Evolutionary conservation across 176 grass and related monocot genomes (phyloP), one percentile per base, ranked within the genome.

Genomic region (Elaeis guineensis): DNA sequence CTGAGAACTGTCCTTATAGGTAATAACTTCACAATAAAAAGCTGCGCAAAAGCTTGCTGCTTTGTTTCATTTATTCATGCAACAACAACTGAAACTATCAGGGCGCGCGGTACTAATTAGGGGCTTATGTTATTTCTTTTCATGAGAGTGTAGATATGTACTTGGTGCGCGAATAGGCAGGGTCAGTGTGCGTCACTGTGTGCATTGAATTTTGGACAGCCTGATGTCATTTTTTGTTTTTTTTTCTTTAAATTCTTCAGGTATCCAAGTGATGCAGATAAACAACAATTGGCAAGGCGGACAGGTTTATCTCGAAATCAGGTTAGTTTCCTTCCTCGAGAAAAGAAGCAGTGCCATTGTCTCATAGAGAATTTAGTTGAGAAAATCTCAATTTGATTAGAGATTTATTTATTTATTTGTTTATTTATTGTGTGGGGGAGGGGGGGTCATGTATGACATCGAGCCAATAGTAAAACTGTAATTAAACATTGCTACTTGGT

Each of bases 181-280:
- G 51, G 21, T 16, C 44, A 39, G 9, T 21, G 63, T 49, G n/a
- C 14, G 21, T 16, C 44, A 39, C 17, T 21, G 63, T 49, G n/a
- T 44, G 8, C 1, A 12, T 44, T 44, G 16, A 55, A 29, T 50
- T 74, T 21, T 50, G n/a, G 54, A 51, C 29, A 53, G 6, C 14
- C 48, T 73, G 70, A 18, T 69, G 53, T 70, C 19, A 69, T 16
- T 54, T 56, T 55, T 14, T 44, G 35, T 49, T 12, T 54, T 25
- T 71, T 25, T 50, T 51, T 71, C 21, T 26, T 11, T 64, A 78
- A 61, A 79, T 63, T 54, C 79, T 39, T 66, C 84, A 98, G 94
- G 79, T 98, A 98, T 79, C 94, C 94, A 35, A 98, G 84, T 81
- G 94, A 98, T 79, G 94, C 88, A 28, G 94, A 98, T 98, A 98